Evolutionary conservation across 2,329 filamentous ascomycete genomes (phyloP).

Genomic region (Phialophora macrospora): DNA sequence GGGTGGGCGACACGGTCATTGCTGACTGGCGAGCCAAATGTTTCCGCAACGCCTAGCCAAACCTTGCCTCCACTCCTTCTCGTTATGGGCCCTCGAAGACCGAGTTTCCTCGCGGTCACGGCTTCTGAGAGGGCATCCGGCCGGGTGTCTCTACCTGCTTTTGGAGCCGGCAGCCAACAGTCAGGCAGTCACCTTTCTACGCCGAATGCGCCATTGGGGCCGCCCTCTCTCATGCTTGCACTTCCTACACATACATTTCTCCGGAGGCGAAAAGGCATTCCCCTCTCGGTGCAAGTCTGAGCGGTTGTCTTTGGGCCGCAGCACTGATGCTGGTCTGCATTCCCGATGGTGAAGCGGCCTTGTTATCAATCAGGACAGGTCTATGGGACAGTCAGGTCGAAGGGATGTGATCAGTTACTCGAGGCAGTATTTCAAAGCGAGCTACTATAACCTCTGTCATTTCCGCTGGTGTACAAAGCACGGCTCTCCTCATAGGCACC

Average conservation of each 20-base stretch:
- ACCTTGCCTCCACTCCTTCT: neutral
- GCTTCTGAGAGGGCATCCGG: neutral
- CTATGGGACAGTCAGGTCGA: neutral
- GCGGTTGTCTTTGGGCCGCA: conserved; percentile 18
- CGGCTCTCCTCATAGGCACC: neutral
- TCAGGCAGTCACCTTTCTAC: neutral
- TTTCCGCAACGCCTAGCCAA: conserved; percentile 8
- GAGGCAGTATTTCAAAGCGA: neutral
- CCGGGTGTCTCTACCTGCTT: neutral
- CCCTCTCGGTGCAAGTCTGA: conserved; percentile 15
- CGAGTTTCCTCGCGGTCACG: neutral
- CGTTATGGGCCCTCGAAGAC: neutral
- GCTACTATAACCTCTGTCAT: conserved; percentile 1
- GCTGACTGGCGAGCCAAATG: conserved; percentile 14
- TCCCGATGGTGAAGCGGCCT: conserved; percentile 3
- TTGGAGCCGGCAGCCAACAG: conserved; percentile 5
- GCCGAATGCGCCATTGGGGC: neutral
- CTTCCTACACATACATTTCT: conserved; percentile 3
- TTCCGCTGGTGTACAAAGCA: neutral
- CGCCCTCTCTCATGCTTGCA: conserved; percentile 8
- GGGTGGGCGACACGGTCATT: neutral
- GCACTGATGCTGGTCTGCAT: conserved; percentile 2
- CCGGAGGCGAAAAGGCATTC: neutral
- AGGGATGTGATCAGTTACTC: conserved; percentile 7
- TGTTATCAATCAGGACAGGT: neutral